Percentiles rank a stretch among this genome's conserved stretches.
phyloP scores from a whole-genome alignment of 2,329 filamentous ascomycete species.

The Alternaria dauci region DNA sequence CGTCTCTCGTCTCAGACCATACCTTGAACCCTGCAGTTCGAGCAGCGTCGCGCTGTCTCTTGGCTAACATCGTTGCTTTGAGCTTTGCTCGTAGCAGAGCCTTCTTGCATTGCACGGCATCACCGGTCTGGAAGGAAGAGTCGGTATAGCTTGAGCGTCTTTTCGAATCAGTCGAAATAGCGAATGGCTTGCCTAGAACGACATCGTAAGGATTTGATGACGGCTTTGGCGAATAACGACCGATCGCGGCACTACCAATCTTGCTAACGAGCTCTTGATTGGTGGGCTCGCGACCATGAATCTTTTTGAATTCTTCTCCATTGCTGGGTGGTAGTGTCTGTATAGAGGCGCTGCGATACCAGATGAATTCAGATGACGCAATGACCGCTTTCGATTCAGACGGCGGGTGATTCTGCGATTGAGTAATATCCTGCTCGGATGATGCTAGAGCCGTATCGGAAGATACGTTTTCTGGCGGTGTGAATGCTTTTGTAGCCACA shows the following conservation, averaged over 20 bases:
- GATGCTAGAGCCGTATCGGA: not conserved
- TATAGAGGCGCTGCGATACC: conserved; percentile 22
- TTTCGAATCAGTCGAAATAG: not conserved
- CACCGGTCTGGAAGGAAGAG: conserved; percentile 28
- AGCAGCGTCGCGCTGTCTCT: conserved; percentile 15
- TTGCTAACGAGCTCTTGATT: conserved; percentile 11
- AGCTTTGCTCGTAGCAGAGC: conserved; percentile 24
- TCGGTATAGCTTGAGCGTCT: not conserved
- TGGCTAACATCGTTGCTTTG: conserved; percentile 20
- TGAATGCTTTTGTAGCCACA: not conserved
- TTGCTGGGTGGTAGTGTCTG: conserved; percentile 27
- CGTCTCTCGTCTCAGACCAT: conserved; percentile 16
- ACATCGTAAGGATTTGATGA: conserved; percentile 12
- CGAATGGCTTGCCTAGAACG: conserved; percentile 12
- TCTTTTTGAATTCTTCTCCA: conserved; percentile 12
- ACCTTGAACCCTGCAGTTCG: conserved; percentile 16
- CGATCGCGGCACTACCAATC: conserved; percentile 18
- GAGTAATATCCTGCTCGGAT: not conserved
- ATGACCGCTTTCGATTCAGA: not conserved
- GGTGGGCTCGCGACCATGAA: conserved; percentile 22
- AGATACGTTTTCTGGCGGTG: not conserved
- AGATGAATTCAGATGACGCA: not conserved
- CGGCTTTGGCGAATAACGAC: conserved; percentile 11
- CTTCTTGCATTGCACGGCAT: not conserved
- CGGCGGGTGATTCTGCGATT: not conserved